A percentile compares a stretch with the other conserved stretches of the same genome.
Evolutionary conservation across 202 grass and related monocot species (phyloP).

Genomic region (Schoenoplectus tabernaemontani): DNA sequence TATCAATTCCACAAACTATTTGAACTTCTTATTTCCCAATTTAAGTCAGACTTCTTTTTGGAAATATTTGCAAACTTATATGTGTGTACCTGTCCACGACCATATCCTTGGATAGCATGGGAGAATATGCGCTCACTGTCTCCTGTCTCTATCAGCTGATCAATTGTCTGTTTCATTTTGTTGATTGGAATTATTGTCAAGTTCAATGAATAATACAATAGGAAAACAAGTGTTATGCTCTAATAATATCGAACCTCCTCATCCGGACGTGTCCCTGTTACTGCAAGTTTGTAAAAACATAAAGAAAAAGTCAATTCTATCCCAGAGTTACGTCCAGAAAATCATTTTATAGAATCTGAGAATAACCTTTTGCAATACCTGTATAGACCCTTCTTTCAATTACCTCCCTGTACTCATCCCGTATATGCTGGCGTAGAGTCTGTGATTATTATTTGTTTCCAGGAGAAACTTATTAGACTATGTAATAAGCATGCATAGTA

Average conservation of each 20-base stretch:
- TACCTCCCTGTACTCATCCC: conserved; percentile 65
- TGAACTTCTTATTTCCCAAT: too few species aligned
- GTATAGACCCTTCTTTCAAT: conserved; percentile 70
- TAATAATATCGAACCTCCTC: conserved; percentile 6
- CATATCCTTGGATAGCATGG: conserved; percentile 63
- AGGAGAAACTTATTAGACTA: neutral
- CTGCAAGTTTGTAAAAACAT: conserved; percentile 31
- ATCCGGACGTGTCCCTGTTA: conserved; percentile 64
- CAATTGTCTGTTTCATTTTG: conserved; percentile 42
- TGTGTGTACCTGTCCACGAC: conserved; percentile 17
- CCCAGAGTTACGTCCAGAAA: neutral
- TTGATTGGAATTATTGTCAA: neutral
- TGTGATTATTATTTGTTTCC: conserved; percentile 18
- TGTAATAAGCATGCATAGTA: neutral
- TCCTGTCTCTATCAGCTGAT: conserved; percentile 74
- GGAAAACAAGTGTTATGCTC: neutral
- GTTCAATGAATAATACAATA: neutral
- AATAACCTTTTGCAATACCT: conserved; percentile 20
- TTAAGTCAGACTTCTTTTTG: too few species aligned
- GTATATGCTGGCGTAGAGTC: conserved; percentile 73
- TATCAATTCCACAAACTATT: too few species aligned
- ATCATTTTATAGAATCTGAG: neutral
- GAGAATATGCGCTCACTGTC: conserved; percentile 85
- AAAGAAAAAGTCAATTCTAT: neutral
- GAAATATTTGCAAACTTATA: too few species aligned